Base-by-base conservation (phyloP, 768 basidiomycete species). In the Steccherinum ochraceum region DNA sequence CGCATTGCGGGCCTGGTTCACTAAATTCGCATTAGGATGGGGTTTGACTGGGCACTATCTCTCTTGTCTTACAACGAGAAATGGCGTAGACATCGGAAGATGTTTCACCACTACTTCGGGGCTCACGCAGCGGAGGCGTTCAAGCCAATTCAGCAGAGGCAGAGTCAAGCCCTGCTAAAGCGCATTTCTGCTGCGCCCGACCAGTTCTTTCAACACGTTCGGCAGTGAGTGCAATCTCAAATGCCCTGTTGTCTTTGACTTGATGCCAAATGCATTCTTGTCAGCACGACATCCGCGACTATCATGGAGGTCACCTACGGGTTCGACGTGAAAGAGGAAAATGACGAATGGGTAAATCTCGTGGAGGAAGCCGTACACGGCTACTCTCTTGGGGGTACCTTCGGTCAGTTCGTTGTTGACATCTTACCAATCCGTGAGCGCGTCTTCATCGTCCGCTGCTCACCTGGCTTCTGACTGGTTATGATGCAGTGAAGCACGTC, bases 401-500 rank as follows among this genome's bases (percentile, higher is more conserved):
- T 52, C 4, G 56, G 56, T 0, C 49, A 53, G 23, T 57, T 49
- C 30, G 27, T 58, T 3, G 54, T 58, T 5, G 48, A 57, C 39
- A 45, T 46, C 18, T 18, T 57, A 2, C 41, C 41, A 11, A 43
- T 43, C 7, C 41, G 41, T 43, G 18, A 10, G 41, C 19, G 7
- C 41, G 7, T 18, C 11, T 43, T 19, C 18, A 16, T 43, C 41
- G 18, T 18, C 30, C 5, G 7, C 7, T 18, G 19, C 19, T n/a
- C 41, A 19, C 21, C n/a, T n/a, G n/a, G 18, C 41, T 10, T 23
- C 41, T 43, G 7, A 11, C 41, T 43, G 41, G 10, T 7, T 43
- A 23, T 18, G 21, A 5, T 43, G 41, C 35, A 61, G 60, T 61
- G 48, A 60, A 61, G 43, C 52, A 61, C 43, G 19, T 61, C 21